Evolutionary conservation across 1,284 basidiomycete species (phyloP), one percentile per base, ranked within the genome.

Genomic region (Malassezia equina): DNA sequence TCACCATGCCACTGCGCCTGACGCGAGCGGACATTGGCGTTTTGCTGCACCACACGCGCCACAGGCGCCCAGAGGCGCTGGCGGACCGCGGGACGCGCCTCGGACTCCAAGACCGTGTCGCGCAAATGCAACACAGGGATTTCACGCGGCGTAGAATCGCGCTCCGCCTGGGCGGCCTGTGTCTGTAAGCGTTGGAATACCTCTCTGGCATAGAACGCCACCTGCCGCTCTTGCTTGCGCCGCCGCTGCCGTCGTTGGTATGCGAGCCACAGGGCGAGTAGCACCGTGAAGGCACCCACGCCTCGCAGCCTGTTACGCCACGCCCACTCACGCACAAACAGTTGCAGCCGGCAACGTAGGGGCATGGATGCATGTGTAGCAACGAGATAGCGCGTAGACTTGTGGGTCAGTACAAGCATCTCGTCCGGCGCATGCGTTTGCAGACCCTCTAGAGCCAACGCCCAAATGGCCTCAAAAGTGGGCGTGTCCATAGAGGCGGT

Each of bases 21-120:
- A 71, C 88, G 86, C 24, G 84, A 84, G 52, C 88, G 82, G 17
- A 98, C 88, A 76, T 99, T 99, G 17, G 89, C 83, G 76, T 99
- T 98, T 51, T 83, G 83, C 77, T 98, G 93, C 1, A 98, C 88
- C 42, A 90, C 78, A 45, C 80, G 82, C 71, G 88, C 86, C 39
- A 99, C 94, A 55, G 81, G 81, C 44, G 82, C 79, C 94, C 94
- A 99, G 29, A 96, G 69, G 31, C 82, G 79, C 55, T 82, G 81
- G 44, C 90, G 81, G 27, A 78, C 77, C 7, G 80, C 72, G 13
- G 86, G 80, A 23, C 85, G 85, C 68, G 87, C 86, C 56, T 88
- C 85, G 48, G 86, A 83, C 61, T 86, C 84, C 23, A 98, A 78
- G 39, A 96, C 81, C 40, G 87, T 79, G 76, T 99, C 93, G 41